phyloP scores from a whole-genome alignment of 2,329 filamentous ascomycete species.

The Fusarium zealandicum region DNA sequence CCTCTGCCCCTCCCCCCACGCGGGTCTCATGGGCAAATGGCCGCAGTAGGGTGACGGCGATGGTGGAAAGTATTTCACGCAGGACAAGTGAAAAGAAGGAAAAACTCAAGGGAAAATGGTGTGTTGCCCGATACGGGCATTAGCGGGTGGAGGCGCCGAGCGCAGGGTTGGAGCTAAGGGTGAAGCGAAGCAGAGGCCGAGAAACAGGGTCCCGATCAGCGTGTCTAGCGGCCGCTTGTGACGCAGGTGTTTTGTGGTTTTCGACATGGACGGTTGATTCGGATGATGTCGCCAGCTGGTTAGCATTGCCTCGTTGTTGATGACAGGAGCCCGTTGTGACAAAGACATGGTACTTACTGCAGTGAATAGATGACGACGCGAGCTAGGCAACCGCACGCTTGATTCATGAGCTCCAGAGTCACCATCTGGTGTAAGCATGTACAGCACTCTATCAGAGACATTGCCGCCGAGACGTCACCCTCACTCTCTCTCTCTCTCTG shows the following conservation, averaged over 20 bases:
- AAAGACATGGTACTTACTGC: too few species aligned
- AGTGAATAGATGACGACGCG: not conserved
- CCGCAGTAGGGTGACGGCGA: constrained; percentile 15
- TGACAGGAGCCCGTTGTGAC: not conserved
- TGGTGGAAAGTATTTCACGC: constrained; percentile 1
- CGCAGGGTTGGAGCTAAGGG: not conserved
- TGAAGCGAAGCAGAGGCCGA: not conserved
- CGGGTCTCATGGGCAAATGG: constrained; percentile 10
- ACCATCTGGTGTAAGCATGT: constrained; percentile 1
- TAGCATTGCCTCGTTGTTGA: too few species aligned
- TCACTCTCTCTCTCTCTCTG: too few species aligned
- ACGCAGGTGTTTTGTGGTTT: constrained; percentile 25
- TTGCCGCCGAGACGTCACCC: constrained; percentile 5
- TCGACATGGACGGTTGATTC: not conserved
- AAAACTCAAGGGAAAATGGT: not conserved
- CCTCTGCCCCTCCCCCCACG: constrained; percentile 9
- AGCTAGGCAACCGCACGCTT: too few species aligned
- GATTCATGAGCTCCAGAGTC: too few species aligned
- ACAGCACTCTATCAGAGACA: not conserved
- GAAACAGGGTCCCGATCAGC: constrained; percentile 26
- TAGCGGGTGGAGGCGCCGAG: constrained; percentile 19
- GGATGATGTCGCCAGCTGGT: too few species aligned
- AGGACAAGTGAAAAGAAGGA: not conserved
- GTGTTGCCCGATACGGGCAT: not conserved
- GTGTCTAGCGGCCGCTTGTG: constrained; percentile 20